Base-by-base conservation (phyloP, 495 filamentous ascomycete species). In the Trichoderma reesei region DNA sequence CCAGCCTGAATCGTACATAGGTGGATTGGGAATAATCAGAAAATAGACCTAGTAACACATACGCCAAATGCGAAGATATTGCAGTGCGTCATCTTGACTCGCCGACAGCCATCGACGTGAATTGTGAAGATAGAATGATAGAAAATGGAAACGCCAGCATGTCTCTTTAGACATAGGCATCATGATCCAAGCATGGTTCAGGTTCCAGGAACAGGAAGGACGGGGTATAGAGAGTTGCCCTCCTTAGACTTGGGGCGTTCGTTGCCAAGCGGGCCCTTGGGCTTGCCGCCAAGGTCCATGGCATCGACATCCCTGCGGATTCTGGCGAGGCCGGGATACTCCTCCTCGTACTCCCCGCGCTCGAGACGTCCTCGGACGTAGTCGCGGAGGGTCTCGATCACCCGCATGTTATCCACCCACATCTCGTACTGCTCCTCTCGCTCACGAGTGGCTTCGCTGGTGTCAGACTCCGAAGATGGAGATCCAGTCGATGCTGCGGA, bases 371-470 rank as follows among this genome's bases (percentile, higher is more conserved):
- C 78, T 34, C 82, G 80, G 67, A 96, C 82, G 68, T 85, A 84
- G 44, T 83, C 81, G 41, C 90, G 82, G 54, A 96, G 80, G 46
- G 79, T 82, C 75, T 95, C 91, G 61, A 95, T 86, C 44, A 87
- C 80, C 36, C 91, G 88, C 64, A 91, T 86, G 74, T 92, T 89
- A 69, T 92, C 88, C 11, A 96, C 83, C 91, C 90, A 95, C 41
- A 82, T 79, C 65, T 90, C 88, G 68, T 93, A 87, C 66, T 68
- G 65, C 41, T 73, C 72, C 63, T 80, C 76, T 48, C 61, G 63
- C 54, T 80, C 78, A 68, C 85, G 77, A 14, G 65, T 65, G 14
- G 73, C 70, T 5, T 65, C 73, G 44, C 70, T 75, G 0, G 69
- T 61, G 59, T 79, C 79, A 1, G 77, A 41, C 59, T 80, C 79